These are phyloP conservation scores for Berkeleyomyces basicola DNA, from an alignment of 2,329 filamentous ascomycete species.

Conservation along the genomic window DNA sequence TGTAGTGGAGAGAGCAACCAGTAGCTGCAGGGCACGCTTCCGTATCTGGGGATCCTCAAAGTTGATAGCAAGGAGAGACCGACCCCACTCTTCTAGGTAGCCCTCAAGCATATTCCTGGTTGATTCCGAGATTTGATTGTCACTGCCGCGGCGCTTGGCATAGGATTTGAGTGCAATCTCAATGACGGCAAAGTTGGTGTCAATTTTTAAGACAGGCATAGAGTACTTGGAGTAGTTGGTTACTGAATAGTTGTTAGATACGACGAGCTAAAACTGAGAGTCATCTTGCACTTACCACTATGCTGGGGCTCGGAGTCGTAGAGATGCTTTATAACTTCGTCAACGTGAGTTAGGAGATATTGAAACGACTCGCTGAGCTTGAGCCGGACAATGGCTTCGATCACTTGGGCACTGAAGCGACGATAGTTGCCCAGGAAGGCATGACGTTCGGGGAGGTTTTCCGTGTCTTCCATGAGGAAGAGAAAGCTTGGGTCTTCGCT, in stretches of 20 bases:
- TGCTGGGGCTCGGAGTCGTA: conserved; percentile 56
- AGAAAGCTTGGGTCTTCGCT: conserved; percentile 62
- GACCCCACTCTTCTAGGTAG: conserved; percentile 56
- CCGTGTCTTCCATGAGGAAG: conserved; percentile 83
- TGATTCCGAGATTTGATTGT: conserved; percentile 2
- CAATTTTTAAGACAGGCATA: conserved; percentile 58
- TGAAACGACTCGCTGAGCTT: conserved; percentile 72
- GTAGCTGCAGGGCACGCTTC: conserved; percentile 64
- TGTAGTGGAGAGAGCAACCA: conserved; percentile 70
- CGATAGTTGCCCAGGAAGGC: conserved; percentile 93
- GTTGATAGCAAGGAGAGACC: conserved; percentile 49
- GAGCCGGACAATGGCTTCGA: conserved; percentile 70
- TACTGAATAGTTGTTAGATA: conserved; percentile 21
- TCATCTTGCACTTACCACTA: conserved; percentile 32
- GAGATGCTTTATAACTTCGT: conserved; percentile 55
- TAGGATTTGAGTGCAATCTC: conserved; percentile 82
- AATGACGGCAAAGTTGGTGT: conserved; percentile 79
- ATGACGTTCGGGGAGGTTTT: conserved; percentile 84
- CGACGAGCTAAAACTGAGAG: not conserved
- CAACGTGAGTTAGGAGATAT: conserved; percentile 69
- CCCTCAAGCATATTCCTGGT: conserved; percentile 25
- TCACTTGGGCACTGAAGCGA: conserved; percentile 71
- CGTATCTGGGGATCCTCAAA: conserved; percentile 75
- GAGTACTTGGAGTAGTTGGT: conserved; percentile 52
- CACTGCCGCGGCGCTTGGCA: conserved; percentile 48